Percentiles rank a stretch among this genome's conserved stretches.
Evolutionary conservation across 371 early-diverging fungal genomes (phyloP).

Genomic region (Lichtheimia hyalospora): DNA sequence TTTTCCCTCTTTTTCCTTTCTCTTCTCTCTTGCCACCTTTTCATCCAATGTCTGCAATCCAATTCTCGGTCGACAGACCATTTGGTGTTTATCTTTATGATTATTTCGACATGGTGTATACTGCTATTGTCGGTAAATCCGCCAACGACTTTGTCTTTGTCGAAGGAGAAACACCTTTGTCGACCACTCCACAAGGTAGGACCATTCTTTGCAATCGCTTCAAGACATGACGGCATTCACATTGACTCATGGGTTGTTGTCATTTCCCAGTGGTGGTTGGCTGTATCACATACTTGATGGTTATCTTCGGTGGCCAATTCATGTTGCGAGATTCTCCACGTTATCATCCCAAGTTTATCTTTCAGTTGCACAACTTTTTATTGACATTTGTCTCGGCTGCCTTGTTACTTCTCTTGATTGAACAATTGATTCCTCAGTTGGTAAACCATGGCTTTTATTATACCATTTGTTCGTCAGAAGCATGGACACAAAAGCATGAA

Average conservation of each 20-base stretch:
- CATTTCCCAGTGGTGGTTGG: conserved; percentile 35
- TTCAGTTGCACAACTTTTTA: conserved; percentile 74
- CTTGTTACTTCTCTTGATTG: conserved; percentile 64
- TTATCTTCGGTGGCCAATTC: conserved; percentile 71
- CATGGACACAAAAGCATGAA: conserved; percentile 75
- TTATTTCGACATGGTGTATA: conserved; percentile 23
- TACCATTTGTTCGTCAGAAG: conserved; percentile 63
- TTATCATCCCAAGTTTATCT: conserved; percentile 61
- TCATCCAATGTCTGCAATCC: conserved; percentile 3
- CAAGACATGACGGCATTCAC: too few species aligned
- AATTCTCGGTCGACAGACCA: conserved; percentile 24
- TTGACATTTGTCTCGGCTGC: conserved; percentile 66
- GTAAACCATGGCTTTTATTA: conserved; percentile 64
- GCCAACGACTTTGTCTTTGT: conserved; percentile 21
- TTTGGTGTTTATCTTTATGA: conserved; percentile 23
- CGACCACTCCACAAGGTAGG: conserved; percentile 42
- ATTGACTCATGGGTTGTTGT: neutral
- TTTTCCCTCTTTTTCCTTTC: too few species aligned
- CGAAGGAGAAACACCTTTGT: conserved; percentile 25
- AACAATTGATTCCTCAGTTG: conserved; percentile 66
- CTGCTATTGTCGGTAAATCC: conserved; percentile 18
- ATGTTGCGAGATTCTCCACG: conserved; percentile 62
- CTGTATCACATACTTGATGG: conserved; percentile 61
- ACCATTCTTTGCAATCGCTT: neutral
- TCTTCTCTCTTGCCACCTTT: too few species aligned